Conservation (phyloP, 2,329 filamentous ascomycete species). For the Trematosphaeria pertusa region DNA sequence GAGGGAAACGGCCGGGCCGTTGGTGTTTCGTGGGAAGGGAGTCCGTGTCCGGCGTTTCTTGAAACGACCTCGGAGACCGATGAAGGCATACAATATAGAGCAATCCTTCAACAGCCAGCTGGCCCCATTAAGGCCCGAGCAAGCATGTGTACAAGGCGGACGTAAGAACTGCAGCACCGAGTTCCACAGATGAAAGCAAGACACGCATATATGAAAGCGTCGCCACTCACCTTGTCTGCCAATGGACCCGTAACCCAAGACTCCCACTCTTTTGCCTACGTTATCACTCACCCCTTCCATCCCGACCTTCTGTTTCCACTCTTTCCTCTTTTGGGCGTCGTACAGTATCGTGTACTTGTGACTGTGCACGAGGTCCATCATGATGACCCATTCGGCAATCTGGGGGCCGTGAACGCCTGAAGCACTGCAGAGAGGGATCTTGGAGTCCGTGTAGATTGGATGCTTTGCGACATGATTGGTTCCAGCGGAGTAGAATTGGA, state of each 20-base stretch:
- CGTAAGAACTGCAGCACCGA: background rate
- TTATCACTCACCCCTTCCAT: slow-evolving; percentile 56
- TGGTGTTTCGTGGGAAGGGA: background rate
- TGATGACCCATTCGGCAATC: slow-evolving; percentile 71
- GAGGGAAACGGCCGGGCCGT: no score
- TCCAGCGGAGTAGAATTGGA: slow-evolving; percentile 66
- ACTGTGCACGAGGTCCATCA: slow-evolving; percentile 66
- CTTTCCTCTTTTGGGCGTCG: slow-evolving; percentile 63
- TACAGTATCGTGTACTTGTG: slow-evolving; percentile 63
- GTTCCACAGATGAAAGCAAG: slow-evolving; percentile 3
- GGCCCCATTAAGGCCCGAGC: no score
- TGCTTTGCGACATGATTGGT: slow-evolving; percentile 61
- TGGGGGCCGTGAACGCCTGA: slow-evolving; percentile 68
- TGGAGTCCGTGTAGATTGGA: slow-evolving; percentile 60
- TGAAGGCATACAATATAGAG: no score
- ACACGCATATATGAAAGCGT: background rate
- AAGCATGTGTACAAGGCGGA: background rate
- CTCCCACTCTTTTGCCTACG: slow-evolving; percentile 65
- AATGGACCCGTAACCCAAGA: slow-evolving; percentile 69
- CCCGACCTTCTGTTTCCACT: slow-evolving; percentile 55
- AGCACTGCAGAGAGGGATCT: slow-evolving; percentile 62
- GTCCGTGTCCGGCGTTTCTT: slow-evolving; percentile 13
- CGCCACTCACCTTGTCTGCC: slow-evolving; percentile 62
- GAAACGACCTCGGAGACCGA: no score
- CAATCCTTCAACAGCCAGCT: no score